Conservation (phyloP, 176 grass and related monocot species). For the Secale cereale region DNA sequence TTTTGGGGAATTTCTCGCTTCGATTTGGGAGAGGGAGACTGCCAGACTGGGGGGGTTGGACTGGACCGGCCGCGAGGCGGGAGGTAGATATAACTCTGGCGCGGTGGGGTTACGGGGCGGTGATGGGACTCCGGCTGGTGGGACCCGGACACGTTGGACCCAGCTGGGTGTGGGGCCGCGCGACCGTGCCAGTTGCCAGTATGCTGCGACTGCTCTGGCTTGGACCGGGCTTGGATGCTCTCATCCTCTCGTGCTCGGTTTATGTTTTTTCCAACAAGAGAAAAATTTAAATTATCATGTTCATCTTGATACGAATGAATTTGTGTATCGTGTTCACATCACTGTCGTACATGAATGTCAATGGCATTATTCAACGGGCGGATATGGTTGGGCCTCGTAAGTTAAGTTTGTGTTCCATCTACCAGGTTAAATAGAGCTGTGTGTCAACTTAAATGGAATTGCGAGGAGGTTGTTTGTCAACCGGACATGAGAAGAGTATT, state of each 20-base stretch:
- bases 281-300: background rate
- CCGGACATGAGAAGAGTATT: background rate
- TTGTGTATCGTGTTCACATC: background rate
- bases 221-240: background rate
- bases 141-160: conserved; percentile 16
- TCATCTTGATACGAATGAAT: background rate
- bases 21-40: background rate
- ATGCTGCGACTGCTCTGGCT: background rate
- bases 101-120: conserved; percentile 11
- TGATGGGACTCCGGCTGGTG: background rate
- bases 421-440: background rate
- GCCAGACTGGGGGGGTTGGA: background rate
- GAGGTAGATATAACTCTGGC: conserved; percentile 32
- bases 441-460: no score
- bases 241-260: background rate
- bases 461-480: background rate
- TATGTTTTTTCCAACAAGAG: background rate
- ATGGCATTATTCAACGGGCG: background rate
- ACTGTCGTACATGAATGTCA: background rate
- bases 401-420: background rate
- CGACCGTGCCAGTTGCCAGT: conserved; percentile 2
- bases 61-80: background rate
- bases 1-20: background rate
- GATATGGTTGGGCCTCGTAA: background rate
- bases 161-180: conserved; percentile 24